Percentiles rank a stretch among this genome's conserved stretches.
phyloP scores from a whole-genome alignment of 345 rosid genomes.

The Populus simonii region DNA sequence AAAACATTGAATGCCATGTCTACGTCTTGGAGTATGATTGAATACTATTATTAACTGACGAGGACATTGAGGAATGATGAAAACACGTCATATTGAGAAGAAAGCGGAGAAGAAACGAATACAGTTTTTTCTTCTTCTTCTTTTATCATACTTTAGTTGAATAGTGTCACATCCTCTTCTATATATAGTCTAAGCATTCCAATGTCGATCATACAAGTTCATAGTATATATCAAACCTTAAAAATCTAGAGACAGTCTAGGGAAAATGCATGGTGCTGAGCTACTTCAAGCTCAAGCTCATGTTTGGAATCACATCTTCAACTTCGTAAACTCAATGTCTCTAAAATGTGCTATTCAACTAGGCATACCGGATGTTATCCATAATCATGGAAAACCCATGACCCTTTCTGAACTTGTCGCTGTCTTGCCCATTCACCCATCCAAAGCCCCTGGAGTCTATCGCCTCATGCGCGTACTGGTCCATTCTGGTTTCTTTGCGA shows the following conservation, averaged over 20 bases:
- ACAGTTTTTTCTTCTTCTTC: no score
- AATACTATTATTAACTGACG: no score
- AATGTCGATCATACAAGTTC: no score
- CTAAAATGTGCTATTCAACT: conserved; percentile 8
- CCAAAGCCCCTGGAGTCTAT: neutral
- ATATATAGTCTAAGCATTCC: no score
- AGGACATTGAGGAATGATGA: no score
- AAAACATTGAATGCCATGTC: no score
- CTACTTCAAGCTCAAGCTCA: conserved; percentile 12
- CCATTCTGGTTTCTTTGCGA: conserved; percentile 13
- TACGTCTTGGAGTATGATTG: no score
- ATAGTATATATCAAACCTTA: no score
- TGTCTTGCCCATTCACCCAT: conserved; percentile 4
- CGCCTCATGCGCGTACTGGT: conserved; percentile 18
- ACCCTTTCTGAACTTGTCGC: neutral
- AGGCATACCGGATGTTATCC: conserved; percentile 8
- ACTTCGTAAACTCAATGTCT: conserved; percentile 19
- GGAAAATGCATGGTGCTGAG: neutral
- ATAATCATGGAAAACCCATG: conserved; percentile 15
- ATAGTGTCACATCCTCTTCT: no score
- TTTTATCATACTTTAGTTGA: no score
- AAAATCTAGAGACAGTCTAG: neutral
- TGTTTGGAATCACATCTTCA: conserved; percentile 13
- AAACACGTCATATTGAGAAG: no score
- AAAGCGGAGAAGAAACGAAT: no score